phyloP scores from a whole-genome alignment of 495 filamentous ascomycete genomes.

The Xylaria intraflava region DNA sequence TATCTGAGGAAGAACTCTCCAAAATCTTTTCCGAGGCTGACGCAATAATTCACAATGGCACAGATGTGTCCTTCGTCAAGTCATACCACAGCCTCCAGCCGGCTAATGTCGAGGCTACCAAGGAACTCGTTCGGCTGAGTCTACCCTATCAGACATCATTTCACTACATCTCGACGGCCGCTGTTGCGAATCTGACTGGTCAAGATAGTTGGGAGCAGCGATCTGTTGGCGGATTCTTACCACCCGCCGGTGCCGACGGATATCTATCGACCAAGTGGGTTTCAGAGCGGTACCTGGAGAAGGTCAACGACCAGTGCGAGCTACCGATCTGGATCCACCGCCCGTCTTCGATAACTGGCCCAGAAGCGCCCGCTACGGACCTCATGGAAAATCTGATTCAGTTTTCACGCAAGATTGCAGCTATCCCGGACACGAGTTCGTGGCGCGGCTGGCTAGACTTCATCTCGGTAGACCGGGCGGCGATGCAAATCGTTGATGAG shows the following conservation, averaged over 20 bases:
- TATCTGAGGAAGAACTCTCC: constrained; percentile 18
- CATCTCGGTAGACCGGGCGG: not conserved
- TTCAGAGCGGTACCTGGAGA: constrained; percentile 43
- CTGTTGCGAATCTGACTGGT: constrained; percentile 15
- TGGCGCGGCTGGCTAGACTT: not conserved
- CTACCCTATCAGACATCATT: constrained; percentile 34
- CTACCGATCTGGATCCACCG: constrained; percentile 38
- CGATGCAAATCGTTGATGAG: not conserved
- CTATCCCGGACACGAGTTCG: not conserved
- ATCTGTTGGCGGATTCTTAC: constrained; percentile 12
- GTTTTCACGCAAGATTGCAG: not conserved
- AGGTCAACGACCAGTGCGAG: constrained; percentile 12
- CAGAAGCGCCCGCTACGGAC: constrained; percentile 9
- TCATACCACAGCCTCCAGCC: constrained; percentile 37
- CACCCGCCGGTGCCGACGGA: constrained; percentile 28
- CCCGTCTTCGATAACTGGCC: constrained; percentile 12
- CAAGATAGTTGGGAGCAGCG: not conserved
- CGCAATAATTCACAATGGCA: constrained; percentile 47
- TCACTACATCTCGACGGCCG: constrained; percentile 44
- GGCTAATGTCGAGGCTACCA: constrained; percentile 40
- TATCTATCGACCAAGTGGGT: constrained; percentile 50
- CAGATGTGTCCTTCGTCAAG: constrained; percentile 46
- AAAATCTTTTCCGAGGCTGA: constrained; percentile 31
- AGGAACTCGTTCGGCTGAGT: constrained; percentile 32
- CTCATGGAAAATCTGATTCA: not conserved